A percentile compares a stretch with the other conserved stretches of the same genome.
Conservation (phyloP, 495 filamentous ascomycete species). For the Annulohypoxylon stygium region DNA sequence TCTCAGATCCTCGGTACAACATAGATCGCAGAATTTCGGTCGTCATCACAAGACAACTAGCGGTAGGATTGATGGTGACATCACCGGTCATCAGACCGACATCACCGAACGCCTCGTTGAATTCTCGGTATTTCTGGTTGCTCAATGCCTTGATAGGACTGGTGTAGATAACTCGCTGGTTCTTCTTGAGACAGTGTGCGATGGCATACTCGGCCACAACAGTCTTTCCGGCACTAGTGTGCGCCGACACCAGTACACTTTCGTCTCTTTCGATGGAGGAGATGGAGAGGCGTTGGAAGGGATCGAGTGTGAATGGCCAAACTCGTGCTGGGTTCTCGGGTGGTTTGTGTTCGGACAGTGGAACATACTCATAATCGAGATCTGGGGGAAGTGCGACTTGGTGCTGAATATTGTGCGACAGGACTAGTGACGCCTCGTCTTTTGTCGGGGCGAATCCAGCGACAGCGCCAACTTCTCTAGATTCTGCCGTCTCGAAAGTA, state of each 20-base stretch:
- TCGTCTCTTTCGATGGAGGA: conserved; percentile 94
- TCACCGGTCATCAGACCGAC: conserved; percentile 99
- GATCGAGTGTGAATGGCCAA: conserved; percentile 92
- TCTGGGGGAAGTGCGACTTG: conserved; percentile 94
- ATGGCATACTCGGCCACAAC: conserved; percentile 99
- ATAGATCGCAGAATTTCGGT: conserved; percentile 99
- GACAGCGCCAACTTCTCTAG: conserved; percentile 84
- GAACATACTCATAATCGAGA: conserved; percentile 84
- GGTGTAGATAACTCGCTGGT: conserved; percentile 98
- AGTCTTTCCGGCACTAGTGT: conserved; percentile 98
- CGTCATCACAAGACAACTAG: conserved; percentile 98
- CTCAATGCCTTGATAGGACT: conserved; percentile 98
- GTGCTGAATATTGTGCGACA: conserved; percentile 98
- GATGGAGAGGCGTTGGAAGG: conserved; percentile 94
- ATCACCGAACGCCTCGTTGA: conserved; percentile 93
- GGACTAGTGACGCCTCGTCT: conserved; percentile 73
- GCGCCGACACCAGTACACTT: conserved; percentile 95
- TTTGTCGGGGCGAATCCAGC: conserved; percentile 81
- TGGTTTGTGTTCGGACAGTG: conserved; percentile 88
- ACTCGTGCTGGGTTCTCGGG: conserved; percentile 84
- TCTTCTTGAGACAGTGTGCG: conserved; percentile 94
- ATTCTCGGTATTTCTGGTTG: conserved; percentile 98
- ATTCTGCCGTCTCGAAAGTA: conserved; percentile 95
- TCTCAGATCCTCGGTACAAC: conserved; percentile 97
- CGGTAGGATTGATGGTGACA: conserved; percentile 98